Base-by-base conservation (phyloP, 805 yeast genomes). In the Priceomyces medius region DNA sequence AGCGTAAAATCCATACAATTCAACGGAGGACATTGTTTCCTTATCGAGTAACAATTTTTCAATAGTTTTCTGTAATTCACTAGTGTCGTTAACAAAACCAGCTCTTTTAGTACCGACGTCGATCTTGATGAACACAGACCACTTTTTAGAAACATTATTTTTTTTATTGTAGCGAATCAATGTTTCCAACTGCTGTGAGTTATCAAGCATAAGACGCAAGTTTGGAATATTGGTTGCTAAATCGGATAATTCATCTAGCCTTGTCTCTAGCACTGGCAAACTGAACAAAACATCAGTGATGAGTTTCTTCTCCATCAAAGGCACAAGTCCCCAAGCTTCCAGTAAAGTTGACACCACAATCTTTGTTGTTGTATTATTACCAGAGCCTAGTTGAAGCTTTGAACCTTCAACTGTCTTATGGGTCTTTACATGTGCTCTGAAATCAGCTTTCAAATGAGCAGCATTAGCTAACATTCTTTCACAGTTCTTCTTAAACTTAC, bases 341-440 rank as follows among this genome's bases (percentile, higher is more conserved):
- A 65, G 67, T 31, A 84, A 52, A 1, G 93, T 86, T 1, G 89
- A 82, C 2, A 84, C 86, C 3, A 85, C 80, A 20, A 84, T 71
- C 35, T 74, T 68, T 37, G 68, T 66, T 14, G 80, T 70, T 23
- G 56, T 61, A n/a, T 37, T 43, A 1, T 69, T 64, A n/a, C 46
- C 35, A 1, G 54, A 39, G 4, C 72, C 74, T 55, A 82, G 56
- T 60, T 82, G 85, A 31, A 75, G 56, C 17, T 58, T 50, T 2
- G 80, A 65, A 5, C 86, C 89, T 49, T 81, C 84, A 7, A 68
- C 48, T 1, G 85, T 74, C 57, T 86, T 85, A 57, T 83, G 89
- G 0, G 93, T 86, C 59, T 85, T 85, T 17, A 85, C 79, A 55
- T 85, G 89, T 3, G 85, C 83, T 44, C 95, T 68, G 56, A 85